Base-by-base conservation (phyloP, 2,329 filamentous ascomycete genomes). In the Arthrobotrys iridis region DNA sequence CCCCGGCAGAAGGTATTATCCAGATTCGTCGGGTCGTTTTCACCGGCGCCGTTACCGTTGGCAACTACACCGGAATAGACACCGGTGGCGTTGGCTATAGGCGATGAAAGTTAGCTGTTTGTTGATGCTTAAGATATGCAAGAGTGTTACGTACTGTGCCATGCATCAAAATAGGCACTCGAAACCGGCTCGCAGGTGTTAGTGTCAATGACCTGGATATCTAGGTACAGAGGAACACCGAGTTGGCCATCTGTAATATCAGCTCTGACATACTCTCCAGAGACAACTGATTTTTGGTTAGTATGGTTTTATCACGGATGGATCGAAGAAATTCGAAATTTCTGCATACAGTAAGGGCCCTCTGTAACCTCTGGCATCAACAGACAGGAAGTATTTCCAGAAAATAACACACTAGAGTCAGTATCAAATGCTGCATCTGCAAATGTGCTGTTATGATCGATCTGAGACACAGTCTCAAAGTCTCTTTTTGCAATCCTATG, bases 191-290 rank as follows among this genome's bases (percentile, higher is more conserved):
- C 81, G 80, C 86, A 88, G 2, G 86, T 87, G 46, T 83, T 81
- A 35, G 86, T 82, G 73, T 88, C 86, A 60, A 87, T 83, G 64
- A 88, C 82, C 79, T 87, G 86, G 75, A 86, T 83, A 77, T 87
- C 85, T 8, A 87, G 79, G 2, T 83, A 83, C 37, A 87, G 80
- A 20, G 83, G 82, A 22, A 88, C 81, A 52, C 86, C 86, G 6
- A 78, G 75, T 78, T 87, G 82, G 11, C 81, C 81, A 46, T 87
- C 85, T 13, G 81, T 82, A 37, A 88, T 80, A 77, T 88, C 81
- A 28, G 82, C 77, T 24, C 86, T 84, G 70, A 88, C 80, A 58
- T 84, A 82, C 79, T 88, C 86, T 28, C 86, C 86, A 30, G 71
- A 68, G 6, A 75, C 57, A 30, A 64, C 71, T 75, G 52, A 26